A percentile compares a stretch with the other conserved stretches of the same genome.
Evolutionary conservation across 768 basidiomycete species (phyloP).

Genomic region (Collybia sp.): DNA sequence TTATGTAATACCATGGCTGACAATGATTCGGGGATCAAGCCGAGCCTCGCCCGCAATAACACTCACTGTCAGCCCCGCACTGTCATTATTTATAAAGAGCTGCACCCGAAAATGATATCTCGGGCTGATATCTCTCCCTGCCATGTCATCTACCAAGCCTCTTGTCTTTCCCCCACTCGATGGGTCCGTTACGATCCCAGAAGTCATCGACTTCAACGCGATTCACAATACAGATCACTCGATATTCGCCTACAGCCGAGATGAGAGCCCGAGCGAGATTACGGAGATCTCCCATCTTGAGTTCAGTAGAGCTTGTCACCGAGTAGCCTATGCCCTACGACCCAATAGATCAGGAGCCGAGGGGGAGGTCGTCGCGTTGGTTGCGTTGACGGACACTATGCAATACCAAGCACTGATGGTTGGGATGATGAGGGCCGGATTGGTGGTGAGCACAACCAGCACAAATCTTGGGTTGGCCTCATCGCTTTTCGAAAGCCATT

Average conservation of each 20-base stretch:
- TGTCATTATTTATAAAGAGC: background rate
- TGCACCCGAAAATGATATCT: background rate
- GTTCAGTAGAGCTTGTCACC: conserved; percentile 34
- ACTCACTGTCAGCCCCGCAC: no score
- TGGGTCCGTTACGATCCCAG: conserved; percentile 9
- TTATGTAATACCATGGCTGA: no score
- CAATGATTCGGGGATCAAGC: no score
- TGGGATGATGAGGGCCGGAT: conserved; percentile 23
- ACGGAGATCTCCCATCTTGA: conserved; percentile 27
- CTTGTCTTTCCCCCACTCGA: conserved; percentile 11
- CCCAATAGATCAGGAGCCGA: conserved; percentile 17
- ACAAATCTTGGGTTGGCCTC: background rate
- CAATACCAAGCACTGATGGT: conserved; percentile 30
- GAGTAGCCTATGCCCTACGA: conserved; percentile 26
- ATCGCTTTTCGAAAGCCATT: conserved; percentile 17
- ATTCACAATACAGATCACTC: conserved; percentile 12
- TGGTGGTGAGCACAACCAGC: conserved; percentile 17
- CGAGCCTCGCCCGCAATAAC: no score
- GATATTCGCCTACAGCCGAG: conserved; percentile 12
- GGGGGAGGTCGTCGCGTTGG: conserved; percentile 20
- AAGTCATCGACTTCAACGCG: conserved; percentile 16
- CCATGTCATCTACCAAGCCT: background rate
- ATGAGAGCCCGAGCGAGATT: conserved; percentile 10
- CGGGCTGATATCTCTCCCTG: background rate
- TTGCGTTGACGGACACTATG: conserved; percentile 20